Base-by-base conservation (phyloP, 108 stramenopile genomes). In the Licmophora abbreviata region DNA sequence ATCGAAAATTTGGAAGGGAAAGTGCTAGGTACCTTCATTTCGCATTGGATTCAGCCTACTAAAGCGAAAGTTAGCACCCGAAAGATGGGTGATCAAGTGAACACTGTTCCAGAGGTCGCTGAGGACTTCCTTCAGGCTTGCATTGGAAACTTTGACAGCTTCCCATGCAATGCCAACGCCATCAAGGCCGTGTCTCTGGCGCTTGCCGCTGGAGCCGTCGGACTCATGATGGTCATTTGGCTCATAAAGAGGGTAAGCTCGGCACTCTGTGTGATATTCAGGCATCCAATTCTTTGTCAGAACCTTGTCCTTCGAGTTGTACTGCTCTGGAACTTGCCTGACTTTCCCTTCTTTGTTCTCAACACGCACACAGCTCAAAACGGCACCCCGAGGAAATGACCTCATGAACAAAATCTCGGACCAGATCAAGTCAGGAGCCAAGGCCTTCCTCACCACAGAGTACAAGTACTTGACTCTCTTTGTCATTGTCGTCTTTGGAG, bases 401-500 rank as follows among this genome's bases (percentile, higher is more conserved):
- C 51, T 60, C 22, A 83, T 88, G 86, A 81, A 83, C 64, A 66
- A 70, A 47, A 67, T 87, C 30, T 68, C 68, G 34, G 78, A 76
- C 42, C 56, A 82, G 55, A 95, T 97, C 81, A 75, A 81, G 48
- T 69, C 77, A 4, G 96, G 96, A 20, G 92, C 94, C 21, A 71
- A 78, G 43, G 77, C 95, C 50, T 95, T 95, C 66, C 68, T 97
- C 20, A 29, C 56, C 23, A 88, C 94, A 26, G 95, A 97, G 71
- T 97, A 97, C 83, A 76, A 69, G 51, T 92, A 92, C 54, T 71
- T 94, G 52, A 33, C 69, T n/a, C 21, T 71, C 17, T 97, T 92
- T 59, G 74, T 88, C 20, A 34, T 83, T 22, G 68, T 85, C 34
- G 64, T 77, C 29, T 76, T 66, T 51, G 38, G 58, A 15, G 35